phyloP scores from a whole-genome alignment of 2,329 filamentous ascomycete species.

The Xylaria sp. region DNA sequence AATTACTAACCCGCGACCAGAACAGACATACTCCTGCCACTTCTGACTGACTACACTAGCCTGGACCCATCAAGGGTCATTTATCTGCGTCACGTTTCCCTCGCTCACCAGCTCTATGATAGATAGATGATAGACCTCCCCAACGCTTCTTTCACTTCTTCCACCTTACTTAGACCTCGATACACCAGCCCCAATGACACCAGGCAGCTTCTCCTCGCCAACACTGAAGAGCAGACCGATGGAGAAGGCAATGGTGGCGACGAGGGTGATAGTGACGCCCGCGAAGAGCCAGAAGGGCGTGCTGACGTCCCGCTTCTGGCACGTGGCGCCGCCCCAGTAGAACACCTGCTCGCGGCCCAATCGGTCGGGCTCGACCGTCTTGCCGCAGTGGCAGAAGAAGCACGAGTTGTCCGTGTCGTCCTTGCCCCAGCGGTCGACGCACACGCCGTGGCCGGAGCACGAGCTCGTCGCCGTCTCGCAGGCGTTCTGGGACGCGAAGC shows the following conservation, averaged over 20 bases:
- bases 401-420: slow-evolving; percentile 63
- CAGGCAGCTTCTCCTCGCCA: slow-evolving; percentile 87
- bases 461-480: slow-evolving; percentile 78
- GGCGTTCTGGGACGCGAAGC: slow-evolving; percentile 75
- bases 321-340: slow-evolving; percentile 86
- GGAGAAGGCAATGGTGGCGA: slow-evolving; percentile 74
- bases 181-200: slow-evolving; percentile 96
- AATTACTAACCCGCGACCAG: slow-evolving; percentile 21
- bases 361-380: slow-evolving; percentile 62
- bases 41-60: background rate
- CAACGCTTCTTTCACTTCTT: background rate
- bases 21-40: background rate
- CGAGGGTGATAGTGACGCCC: slow-evolving; percentile 76
- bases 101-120: background rate
- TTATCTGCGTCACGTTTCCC: slow-evolving; percentile 11
- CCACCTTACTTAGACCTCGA: slow-evolving; percentile 68
- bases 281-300: slow-evolving; percentile 88
- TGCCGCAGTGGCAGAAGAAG: slow-evolving; percentile 81
- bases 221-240: slow-evolving; percentile 85
- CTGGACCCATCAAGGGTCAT: background rate
- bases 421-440: slow-evolving; percentile 72
- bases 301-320: slow-evolving; percentile 92
- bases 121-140: background rate
- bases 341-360: slow-evolving; percentile 61
- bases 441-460: slow-evolving; percentile 86